phyloP scores from a whole-genome alignment of 306 rosid species.

The Luffa aegyptiaca region DNA sequence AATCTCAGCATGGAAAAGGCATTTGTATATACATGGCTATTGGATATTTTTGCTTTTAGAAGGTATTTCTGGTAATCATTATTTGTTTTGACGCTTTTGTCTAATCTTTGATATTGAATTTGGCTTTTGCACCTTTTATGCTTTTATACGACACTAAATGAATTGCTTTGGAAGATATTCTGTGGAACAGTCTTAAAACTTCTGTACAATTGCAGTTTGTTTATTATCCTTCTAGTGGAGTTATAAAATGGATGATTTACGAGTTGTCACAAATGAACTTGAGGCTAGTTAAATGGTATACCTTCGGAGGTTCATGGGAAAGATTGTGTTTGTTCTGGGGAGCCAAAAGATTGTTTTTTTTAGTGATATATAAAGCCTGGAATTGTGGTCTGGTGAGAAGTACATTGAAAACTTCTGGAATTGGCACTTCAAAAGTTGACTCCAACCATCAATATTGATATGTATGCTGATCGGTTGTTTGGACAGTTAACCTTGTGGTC shows the following conservation, averaged over 20 bases:
- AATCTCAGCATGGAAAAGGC: neutral
- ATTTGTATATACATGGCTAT: neutral
- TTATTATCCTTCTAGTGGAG: neutral
- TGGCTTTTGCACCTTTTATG: neutral
- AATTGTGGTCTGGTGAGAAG: neutral
- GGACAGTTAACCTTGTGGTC: neutral
- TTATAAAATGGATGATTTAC: neutral
- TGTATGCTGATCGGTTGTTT: too few relatives aligned
- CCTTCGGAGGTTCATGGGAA: neutral
- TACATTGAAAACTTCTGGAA: too few relatives aligned
- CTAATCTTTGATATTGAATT: neutral
- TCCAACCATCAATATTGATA: too few relatives aligned
- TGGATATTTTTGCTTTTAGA: neutral
- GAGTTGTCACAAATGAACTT: neutral
- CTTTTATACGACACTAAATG: neutral
- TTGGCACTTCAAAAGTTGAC: too few relatives aligned
- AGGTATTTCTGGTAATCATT: neutral
- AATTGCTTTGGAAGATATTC: neutral
- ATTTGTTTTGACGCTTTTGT: neutral
- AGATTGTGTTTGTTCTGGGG: neutral
- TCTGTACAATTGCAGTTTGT: neutral
- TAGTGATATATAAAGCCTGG: neutral
- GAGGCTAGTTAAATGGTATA: neutral
- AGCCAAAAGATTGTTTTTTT: neutral
- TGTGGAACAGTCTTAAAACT: neutral